These are phyloP conservation scores for Trametes meyenii DNA, from an alignment of 768 basidiomycete genomes.

Conservation along the genomic window DNA sequence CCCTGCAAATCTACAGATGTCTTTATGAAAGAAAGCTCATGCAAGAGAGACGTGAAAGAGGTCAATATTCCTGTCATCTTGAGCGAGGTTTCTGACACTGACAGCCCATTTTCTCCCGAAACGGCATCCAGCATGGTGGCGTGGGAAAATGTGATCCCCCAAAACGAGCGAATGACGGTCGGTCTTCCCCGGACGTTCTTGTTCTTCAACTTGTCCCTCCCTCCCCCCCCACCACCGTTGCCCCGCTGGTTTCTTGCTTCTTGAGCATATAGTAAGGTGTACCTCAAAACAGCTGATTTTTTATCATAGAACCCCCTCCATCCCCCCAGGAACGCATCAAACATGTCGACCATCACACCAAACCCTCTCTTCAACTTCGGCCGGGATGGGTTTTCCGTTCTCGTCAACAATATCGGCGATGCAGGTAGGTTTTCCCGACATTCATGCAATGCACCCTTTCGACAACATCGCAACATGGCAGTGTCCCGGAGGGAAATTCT, in stretches of 20 bases:
- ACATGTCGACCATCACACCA: conserved; percentile 18
- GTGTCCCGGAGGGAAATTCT: conserved; percentile 51
- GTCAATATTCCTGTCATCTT: no score
- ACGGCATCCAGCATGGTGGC: conserved; percentile 23
- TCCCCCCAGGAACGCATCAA: conserved; percentile 6
- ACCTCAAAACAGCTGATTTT: background rate
- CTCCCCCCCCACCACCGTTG: background rate
- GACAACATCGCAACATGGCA: conserved; percentile 16
- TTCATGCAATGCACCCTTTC: background rate
- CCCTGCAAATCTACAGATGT: no score
- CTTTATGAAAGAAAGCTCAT: background rate
- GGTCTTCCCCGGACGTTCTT: conserved; percentile 28
- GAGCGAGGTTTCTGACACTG: no score
- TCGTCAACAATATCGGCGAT: conserved; percentile 45
- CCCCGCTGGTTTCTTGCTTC: conserved; percentile 23
- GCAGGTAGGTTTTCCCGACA: conserved; percentile 33
- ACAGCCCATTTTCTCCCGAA: conserved; percentile 1
- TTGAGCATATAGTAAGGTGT: conserved; percentile 12
- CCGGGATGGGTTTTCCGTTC: conserved; percentile 47
- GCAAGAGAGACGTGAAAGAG: no score
- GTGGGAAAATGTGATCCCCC: conserved; percentile 24
- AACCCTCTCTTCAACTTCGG: conserved; percentile 40
- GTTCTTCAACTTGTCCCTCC: conserved; percentile 20
- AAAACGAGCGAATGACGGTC: conserved; percentile 19
- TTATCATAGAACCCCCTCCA: conserved; percentile 3